phyloP scores from a whole-genome alignment of 495 filamentous ascomycete genomes.

The Aspergillus incahuasiensis region DNA sequence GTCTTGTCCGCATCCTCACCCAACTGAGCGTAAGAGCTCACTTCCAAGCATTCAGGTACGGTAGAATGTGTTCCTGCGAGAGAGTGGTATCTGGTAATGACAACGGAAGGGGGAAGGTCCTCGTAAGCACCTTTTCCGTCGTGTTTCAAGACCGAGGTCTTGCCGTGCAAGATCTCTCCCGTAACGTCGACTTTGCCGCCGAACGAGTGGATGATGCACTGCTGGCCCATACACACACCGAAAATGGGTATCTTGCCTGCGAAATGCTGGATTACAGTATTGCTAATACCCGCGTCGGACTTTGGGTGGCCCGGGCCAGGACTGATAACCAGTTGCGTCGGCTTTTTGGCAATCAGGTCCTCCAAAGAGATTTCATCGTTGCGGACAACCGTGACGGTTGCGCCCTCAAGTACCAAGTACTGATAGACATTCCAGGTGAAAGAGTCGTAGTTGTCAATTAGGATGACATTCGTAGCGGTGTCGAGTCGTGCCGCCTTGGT shows the following conservation, averaged over 20 bases:
- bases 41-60: slow-evolving; percentile 80
- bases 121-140: slow-evolving; percentile 85
- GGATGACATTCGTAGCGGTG: slow-evolving; percentile 81
- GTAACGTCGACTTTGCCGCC: slow-evolving; percentile 89
- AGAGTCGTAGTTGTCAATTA: slow-evolving; percentile 99
- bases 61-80: slow-evolving; percentile 89
- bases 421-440: slow-evolving; percentile 99
- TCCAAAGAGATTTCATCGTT: slow-evolving; percentile 89
- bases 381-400: slow-evolving; percentile 78
- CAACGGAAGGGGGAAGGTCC: slow-evolving; percentile 67
- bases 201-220: slow-evolving; percentile 91
- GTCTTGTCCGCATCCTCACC: slow-evolving; percentile 53
- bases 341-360: slow-evolving; percentile 73
- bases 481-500: slow-evolving; percentile 60
- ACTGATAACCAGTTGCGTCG: slow-evolving; percentile 91
- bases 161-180: slow-evolving; percentile 94
- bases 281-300: slow-evolving; percentile 87
- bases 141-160: slow-evolving; percentile 86
- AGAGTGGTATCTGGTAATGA: slow-evolving; percentile 94
- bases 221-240: slow-evolving; percentile 98
- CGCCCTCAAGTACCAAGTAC: slow-evolving; percentile 91
- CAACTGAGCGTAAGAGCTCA: slow-evolving; percentile 80
- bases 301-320: slow-evolving; percentile 90
- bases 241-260: slow-evolving; percentile 95
- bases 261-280: slow-evolving; percentile 85